Conservation (phyloP, 495 filamentous ascomycete species). For the Neurospora terricola region DNA sequence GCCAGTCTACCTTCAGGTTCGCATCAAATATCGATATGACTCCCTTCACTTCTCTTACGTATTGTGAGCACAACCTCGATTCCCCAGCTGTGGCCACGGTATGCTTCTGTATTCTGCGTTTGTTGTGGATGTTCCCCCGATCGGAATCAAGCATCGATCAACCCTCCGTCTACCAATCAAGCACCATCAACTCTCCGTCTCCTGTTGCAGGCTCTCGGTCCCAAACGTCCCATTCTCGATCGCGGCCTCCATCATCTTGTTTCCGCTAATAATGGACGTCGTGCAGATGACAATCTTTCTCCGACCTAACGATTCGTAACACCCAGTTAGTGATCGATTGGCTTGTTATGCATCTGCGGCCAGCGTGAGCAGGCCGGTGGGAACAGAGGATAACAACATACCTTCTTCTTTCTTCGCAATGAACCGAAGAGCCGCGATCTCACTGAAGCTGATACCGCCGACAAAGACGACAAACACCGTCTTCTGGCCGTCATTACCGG, state of each 20-base stretch:
- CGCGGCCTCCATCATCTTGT: constrained; percentile 79
- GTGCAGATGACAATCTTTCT: constrained; percentile 86
- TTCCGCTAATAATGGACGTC: constrained; percentile 82
- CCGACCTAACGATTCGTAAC: constrained; percentile 29
- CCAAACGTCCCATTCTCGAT: constrained; percentile 65
- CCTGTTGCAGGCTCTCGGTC: constrained; percentile 18
- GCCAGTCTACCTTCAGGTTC: constrained; percentile 6
- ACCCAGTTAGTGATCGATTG: constrained; percentile 6
- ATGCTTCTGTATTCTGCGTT: neutral
- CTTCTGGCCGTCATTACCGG: constrained; percentile 63
- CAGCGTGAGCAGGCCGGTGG: neutral
- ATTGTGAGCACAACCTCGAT: neutral
- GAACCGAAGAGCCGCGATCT: constrained; percentile 90
- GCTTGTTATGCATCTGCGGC: neutral
- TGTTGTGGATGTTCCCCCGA: neutral
- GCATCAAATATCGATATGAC: constrained; percentile 1
- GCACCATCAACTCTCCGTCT: neutral
- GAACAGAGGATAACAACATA: constrained; percentile 17
- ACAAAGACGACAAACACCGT: constrained; percentile 90
- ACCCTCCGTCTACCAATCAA: neutral
- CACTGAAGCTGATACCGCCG: constrained; percentile 87
- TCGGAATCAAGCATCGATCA: neutral
- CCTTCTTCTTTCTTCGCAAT: constrained; percentile 80
- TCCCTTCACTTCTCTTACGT: neutral
- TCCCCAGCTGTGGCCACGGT: neutral